These are phyloP conservation scores for Globisporangium canariense DNA, from an alignment of 352 stramenopile species.

Conservation along the genomic window DNA sequence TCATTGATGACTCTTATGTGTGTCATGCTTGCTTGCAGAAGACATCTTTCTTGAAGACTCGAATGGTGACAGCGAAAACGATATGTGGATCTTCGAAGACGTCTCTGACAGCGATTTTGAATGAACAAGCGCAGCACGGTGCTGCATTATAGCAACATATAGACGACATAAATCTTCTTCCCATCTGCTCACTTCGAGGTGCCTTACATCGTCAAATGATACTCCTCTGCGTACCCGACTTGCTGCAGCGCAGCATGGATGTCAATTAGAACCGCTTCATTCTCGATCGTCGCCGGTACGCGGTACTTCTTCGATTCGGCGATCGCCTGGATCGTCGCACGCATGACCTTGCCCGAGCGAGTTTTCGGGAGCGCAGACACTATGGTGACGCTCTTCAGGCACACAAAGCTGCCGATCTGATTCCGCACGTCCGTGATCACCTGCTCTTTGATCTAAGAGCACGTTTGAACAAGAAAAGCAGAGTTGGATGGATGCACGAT, in stretches of 20 bases:
- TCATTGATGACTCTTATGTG: neutral
- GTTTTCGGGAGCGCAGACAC: constrained; percentile 30
- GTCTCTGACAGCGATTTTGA: constrained; percentile 73
- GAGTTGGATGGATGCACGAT: no score
- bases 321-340: constrained; percentile 37
- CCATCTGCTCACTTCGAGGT: neutral
- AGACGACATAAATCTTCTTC: neutral
- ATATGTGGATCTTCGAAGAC: constrained; percentile 52
- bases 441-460: constrained; percentile 20
- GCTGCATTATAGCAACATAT: neutral
- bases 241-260: constrained; percentile 26
- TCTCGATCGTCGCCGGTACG: constrained; percentile 45
- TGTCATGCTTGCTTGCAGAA: constrained; percentile 17
- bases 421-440: constrained; percentile 22
- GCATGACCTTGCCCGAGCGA: constrained; percentile 33
- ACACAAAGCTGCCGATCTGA: constrained; percentile 33
- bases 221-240: constrained; percentile 30
- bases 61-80: constrained; percentile 10
- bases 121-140: constrained; percentile 3
- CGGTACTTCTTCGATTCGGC: constrained; percentile 32
- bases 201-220: constrained; percentile 20
- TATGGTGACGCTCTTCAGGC: constrained; percentile 25
- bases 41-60: constrained; percentile 27
- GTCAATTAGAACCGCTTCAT: constrained; percentile 28
- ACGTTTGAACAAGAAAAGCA: neutral